Base-by-base conservation (phyloP, 306 rosid species). In the Sicyos edulis region DNA sequence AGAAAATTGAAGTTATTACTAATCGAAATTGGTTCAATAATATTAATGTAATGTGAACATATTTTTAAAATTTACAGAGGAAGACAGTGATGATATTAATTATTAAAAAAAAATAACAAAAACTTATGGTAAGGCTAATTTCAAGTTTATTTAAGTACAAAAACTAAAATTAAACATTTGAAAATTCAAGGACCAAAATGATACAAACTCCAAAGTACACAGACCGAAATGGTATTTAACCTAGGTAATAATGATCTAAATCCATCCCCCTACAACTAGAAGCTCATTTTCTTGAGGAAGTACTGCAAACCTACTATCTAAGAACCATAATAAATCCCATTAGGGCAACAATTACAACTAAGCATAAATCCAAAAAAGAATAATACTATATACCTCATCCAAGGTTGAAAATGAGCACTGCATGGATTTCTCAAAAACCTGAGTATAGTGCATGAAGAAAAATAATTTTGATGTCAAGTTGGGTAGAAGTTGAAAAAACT, bases 361-460 rank as follows among this genome's bases (percentile, higher is more conserved):
- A 24, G 56, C 10, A 55, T 6, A 49, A 22, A 68, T 47, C 72
- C 72, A 68, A 32, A 68, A 14, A 68, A 68, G 2, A 32, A 68
- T 68, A 22, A 65, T 20, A 54, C 51, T 15, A 11, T 32, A n/a
- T 82, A 92, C 98, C 95, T 93, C 96, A 57, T 88, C 91, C 51
- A 86, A 70, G 67, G 90, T 85, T 65, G 96, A 75, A 72, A 87
- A 87, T 70, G 91, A 76, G 76, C 92, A 88, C 55, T 32, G 92
- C 74, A 84, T 44, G 68, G 97, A 86, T 79, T 85, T 87, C 82
- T 76, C 93, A 82, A 87, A 90, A 42, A 91, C 91, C 96, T 90
- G 90, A 88, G 90, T 64, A 63, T 42, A 61, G 24, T 68, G 68
- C 59, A 70, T 20, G 34, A 56, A 54, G 21, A 72, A 54, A 72